Base-by-base conservation (phyloP, 2,329 filamentous ascomycete genomes). In the Pleoardoris graminearum region DNA sequence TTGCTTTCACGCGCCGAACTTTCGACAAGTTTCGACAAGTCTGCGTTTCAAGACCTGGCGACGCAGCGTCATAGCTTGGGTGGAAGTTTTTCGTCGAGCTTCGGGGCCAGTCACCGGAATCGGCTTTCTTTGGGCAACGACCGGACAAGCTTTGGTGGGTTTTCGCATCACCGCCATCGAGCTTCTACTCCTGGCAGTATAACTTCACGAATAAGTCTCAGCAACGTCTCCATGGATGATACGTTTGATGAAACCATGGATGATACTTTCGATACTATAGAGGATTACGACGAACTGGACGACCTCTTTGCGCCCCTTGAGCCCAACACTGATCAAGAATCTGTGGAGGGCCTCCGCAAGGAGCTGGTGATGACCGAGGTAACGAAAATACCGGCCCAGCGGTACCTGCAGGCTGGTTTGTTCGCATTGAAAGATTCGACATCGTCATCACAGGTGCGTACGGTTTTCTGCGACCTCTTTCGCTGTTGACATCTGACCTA, bases 1-100 rank as follows among this genome's bases (percentile, higher is more conserved):
- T 83, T 96, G 75, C 80, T 97, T 48, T 92, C 92, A 14, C 83
- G 93, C 64, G 89, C 90, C 27, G 93, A 97, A 68, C 78, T 97
- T 17, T 93, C 90, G 0, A 87, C 90, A 8, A 94, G 88, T 14
- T 89, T 93, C 59, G 91, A 96, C 61, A 83, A 89, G 63, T 81
- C 86, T 1, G 82, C 86, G n/a, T 95, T 96, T 67, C 82, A 86
- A 23, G 91, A 96, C 43, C 83, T 86, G 54, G 81, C 83, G 75
- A 61, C 78, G 73, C 72, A 70, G 46, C 67, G 75, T 49, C 62
- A 73, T 61, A 73, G 77, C 69, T 37, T 72, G 14, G 66, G 68
- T 32, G 65, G 66, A 16, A 71, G 67, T 63, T 70, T 74, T 49
- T 76, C 73, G 36, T 81, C 69, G 21, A 78, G 74, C 55, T 77